A percentile compares a stretch with the other conserved stretches of the same genome.
These are phyloP conservation scores for Lachnellula suecica DNA, from an alignment of 2,329 filamentous ascomycete species.

Conservation along the genomic window DNA sequence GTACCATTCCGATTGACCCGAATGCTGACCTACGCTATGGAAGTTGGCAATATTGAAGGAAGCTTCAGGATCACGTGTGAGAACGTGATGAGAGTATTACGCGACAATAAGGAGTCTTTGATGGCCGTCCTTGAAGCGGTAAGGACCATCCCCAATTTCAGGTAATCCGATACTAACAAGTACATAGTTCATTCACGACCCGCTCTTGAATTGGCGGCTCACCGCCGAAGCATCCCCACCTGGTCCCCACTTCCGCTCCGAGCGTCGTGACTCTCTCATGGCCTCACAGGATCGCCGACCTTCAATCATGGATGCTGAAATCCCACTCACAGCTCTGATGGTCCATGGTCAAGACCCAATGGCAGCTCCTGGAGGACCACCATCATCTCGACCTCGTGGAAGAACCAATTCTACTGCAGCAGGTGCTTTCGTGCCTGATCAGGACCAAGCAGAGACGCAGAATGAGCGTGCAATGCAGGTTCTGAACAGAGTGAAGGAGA, in stretches of 20 bases:
- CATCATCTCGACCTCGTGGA: slow-evolving; percentile 50
- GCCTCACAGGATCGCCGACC: slow-evolving; percentile 55
- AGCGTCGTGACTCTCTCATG: slow-evolving; percentile 53
- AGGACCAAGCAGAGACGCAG: slow-evolving; percentile 71
- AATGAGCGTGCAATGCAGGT: slow-evolving; percentile 93
- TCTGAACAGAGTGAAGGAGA: slow-evolving; percentile 87
- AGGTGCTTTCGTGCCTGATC: slow-evolving; percentile 32
- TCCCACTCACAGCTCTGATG: slow-evolving; percentile 58
- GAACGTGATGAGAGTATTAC: slow-evolving; percentile 94
- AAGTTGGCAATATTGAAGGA: slow-evolving; percentile 99
- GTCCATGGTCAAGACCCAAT: slow-evolving; percentile 40
- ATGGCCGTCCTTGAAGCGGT: slow-evolving; percentile 98
- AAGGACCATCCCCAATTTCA: slow-evolving; percentile 44
- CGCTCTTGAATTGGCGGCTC: slow-evolving; percentile 96
- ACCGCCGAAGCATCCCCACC: slow-evolving; percentile 59
- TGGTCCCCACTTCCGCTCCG: slow-evolving; percentile 66
- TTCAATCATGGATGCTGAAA: slow-evolving; percentile 66
- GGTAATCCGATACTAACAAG: slow-evolving; percentile 17
- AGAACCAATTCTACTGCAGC: slow-evolving; percentile 59
- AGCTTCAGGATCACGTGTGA: slow-evolving; percentile 98
- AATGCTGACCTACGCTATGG: slow-evolving; percentile 99
- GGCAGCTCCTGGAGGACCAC: slow-evolving; percentile 41
- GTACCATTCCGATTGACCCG: slow-evolving; percentile 97
- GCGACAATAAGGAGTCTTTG: slow-evolving; percentile 96
- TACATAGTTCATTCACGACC: slow-evolving; percentile 91